Conservation (phyloP, 805 yeast genomes). For the Starmerella potacharoeniae region DNA sequence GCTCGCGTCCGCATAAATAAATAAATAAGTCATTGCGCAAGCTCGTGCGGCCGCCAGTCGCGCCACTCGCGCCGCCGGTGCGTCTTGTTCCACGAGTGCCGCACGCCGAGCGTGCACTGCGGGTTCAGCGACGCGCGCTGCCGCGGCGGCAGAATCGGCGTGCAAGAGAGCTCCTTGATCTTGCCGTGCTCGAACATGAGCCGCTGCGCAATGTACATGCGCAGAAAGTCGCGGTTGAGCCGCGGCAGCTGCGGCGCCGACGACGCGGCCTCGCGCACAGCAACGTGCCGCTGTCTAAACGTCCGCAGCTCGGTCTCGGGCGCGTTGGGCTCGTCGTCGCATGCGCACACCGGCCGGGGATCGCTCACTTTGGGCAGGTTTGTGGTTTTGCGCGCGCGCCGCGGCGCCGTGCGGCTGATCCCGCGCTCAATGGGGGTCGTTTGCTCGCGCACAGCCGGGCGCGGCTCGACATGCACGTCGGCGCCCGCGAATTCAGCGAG, state of each 20-base stretch:
- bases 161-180: not conserved
- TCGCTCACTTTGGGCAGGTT: not conserved
- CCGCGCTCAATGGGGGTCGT: too few relatives aligned
- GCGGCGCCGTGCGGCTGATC: too few relatives aligned
- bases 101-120: not conserved
- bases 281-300: not conserved
- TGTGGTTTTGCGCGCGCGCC: too few relatives aligned
- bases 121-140: not conserved
- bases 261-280: not conserved
- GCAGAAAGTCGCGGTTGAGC: not conserved
- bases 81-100: constrained; percentile 4
- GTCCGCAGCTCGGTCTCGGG: not conserved
- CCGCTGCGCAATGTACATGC: not conserved
- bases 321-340: not conserved
- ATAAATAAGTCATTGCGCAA: not conserved
- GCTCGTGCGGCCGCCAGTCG: not conserved
- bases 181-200: constrained; percentile 2
- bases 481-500: not conserved
- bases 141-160: constrained; percentile 1
- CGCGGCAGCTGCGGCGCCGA: not conserved
- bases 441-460: too few relatives aligned
- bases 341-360: not conserved
- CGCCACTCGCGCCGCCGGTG: not conserved
- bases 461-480: too few relatives aligned
- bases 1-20: not conserved